These are phyloP conservation scores for Pythium sukuiense DNA, from an alignment of 352 stramenopile species.

Conservation along the genomic window DNA sequence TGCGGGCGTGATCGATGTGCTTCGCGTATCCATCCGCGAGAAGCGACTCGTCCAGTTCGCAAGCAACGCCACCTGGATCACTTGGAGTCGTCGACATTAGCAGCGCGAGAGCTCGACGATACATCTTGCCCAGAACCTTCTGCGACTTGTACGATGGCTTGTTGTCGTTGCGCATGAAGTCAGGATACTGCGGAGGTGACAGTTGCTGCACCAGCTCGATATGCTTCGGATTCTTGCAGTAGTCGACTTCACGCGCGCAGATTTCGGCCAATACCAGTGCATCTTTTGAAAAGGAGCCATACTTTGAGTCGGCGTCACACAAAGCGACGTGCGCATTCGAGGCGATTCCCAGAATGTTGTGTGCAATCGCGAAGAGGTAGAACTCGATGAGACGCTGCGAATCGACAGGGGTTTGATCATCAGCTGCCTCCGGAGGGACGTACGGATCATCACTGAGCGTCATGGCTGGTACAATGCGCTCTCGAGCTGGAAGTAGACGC, in stretches of 20 bases:
- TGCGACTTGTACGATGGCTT: conserved; percentile 64
- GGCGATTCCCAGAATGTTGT: conserved; percentile 73
- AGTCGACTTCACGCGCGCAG: conserved; percentile 75
- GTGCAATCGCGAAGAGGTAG: conserved; percentile 68
- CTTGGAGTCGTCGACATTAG: conserved; percentile 45
- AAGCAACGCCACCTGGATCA: conserved; percentile 2
- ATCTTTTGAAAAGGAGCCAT: conserved; percentile 46
- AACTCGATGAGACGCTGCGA: conserved; percentile 52
- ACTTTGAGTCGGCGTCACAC: conserved; percentile 41
- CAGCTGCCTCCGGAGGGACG: conserved; percentile 15
- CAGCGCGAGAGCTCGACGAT: conserved; percentile 58
- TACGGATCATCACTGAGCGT: conserved; percentile 33
- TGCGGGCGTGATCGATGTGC: conserved; percentile 37
- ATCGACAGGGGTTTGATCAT: conserved; percentile 41
- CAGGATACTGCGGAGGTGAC: conserved; percentile 61
- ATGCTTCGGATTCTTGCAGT: conserved; percentile 48
- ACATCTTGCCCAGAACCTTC: conserved; percentile 78
- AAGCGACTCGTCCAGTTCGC: conserved; percentile 54
- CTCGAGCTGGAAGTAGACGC: conserved; percentile 50
- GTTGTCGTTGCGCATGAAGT: conserved; percentile 80
- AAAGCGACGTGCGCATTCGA: conserved; percentile 80
- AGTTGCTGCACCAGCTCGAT: conserved; percentile 50
- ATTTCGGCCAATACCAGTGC: conserved; percentile 62
- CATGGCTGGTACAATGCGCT: conserved; percentile 53
- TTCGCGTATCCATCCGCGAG: conserved; percentile 50